These are phyloP conservation scores for Closterium sp. DNA, from an alignment of 139 green algal genomes.

Conservation along the genomic window DNA sequence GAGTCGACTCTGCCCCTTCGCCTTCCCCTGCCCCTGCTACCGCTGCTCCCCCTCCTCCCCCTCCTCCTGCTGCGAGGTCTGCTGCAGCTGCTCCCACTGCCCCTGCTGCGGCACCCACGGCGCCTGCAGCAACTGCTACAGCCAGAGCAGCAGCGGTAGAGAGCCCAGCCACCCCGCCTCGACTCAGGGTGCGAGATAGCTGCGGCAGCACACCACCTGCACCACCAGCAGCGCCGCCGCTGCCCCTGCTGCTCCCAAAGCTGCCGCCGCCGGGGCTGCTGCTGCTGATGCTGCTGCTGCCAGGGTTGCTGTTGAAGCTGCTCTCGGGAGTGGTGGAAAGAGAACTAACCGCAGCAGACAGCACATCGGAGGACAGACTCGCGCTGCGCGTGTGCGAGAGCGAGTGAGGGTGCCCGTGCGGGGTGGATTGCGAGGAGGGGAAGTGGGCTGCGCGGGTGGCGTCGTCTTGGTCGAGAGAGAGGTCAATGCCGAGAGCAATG, in stretches of 20 bases:
- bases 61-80: neutral
- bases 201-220: neutral
- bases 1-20: neutral
- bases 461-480: neutral
- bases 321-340: neutral
- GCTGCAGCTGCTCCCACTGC: neutral
- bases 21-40: neutral
- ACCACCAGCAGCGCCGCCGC: neutral
- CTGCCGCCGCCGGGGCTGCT: neutral
- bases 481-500: neutral
- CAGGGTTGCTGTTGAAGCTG: neutral
- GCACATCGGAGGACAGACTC: neutral
- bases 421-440: neutral
- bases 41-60: neutral
- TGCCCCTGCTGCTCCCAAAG: neutral
- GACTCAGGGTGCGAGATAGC: neutral
- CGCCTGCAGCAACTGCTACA: neutral
- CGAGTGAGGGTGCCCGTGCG: neutral
- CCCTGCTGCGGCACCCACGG: neutral
- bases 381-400: neutral
- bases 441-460: neutral
- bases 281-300: neutral
- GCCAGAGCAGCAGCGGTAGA: neutral
- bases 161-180: neutral
- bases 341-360: neutral